A percentile compares a stretch with the other conserved stretches of the same genome.
These are phyloP conservation scores for Alnus rubra DNA, from an alignment of 306 rosid genomes.

Conservation along the genomic window DNA sequence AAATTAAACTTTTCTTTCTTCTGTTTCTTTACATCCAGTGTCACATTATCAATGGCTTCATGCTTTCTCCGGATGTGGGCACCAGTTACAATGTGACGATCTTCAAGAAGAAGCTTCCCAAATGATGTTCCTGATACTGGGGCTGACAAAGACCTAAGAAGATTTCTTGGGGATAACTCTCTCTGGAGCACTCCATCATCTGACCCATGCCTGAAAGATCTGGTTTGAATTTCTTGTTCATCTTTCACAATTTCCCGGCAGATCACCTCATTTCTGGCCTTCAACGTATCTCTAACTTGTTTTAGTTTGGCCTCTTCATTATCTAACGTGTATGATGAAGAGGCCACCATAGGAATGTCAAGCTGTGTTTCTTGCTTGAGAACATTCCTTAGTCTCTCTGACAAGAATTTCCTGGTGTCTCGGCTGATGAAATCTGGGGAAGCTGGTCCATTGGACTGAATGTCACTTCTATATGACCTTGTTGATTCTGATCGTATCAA, in stretches of 20 bases:
- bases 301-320: conserved; percentile 40
- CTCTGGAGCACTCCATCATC: conserved; percentile 48
- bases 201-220: conserved; percentile 78
- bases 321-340: conserved; percentile 47
- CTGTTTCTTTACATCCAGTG: conserved; percentile 48
- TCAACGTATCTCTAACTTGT: conserved; percentile 36
- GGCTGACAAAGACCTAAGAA: conserved; percentile 86
- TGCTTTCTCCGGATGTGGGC: conserved; percentile 89
- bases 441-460: conserved; percentile 51
- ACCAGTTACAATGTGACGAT: conserved; percentile 82
- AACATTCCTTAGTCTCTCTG: conserved; percentile 65
- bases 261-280: conserved; percentile 29
- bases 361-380: conserved; percentile 46
- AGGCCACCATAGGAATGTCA: conserved; percentile 33
- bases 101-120: conserved; percentile 99
- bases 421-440: conserved; percentile 65
- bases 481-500: conserved; percentile 69
- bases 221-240: conserved; percentile 55
- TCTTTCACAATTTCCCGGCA: conserved; percentile 52
- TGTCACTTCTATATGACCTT: conserved; percentile 66
- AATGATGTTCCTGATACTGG: conserved; percentile 96
- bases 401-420: conserved; percentile 68
- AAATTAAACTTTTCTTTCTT: conserved; percentile 80
- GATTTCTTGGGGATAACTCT: conserved; percentile 83
- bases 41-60: conserved; percentile 63